Conservation (phyloP, 257 asterid genomes). For the Solanum gandarillasii region DNA sequence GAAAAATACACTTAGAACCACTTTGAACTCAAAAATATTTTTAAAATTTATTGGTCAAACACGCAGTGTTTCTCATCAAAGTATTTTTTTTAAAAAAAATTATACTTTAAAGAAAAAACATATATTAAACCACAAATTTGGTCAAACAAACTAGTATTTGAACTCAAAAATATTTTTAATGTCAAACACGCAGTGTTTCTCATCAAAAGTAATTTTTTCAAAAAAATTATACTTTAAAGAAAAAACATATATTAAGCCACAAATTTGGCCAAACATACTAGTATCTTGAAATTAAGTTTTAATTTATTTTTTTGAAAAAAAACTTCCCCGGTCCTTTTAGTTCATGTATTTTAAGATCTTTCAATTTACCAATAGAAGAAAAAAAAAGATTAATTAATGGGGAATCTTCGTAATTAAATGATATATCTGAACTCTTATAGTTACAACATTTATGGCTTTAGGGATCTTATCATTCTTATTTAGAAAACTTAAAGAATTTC, state of each 20-base stretch:
- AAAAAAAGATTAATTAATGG: not conserved
- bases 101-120: too few species aligned
- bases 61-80: too few species aligned
- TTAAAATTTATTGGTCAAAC: too few species aligned
- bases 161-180: too few species aligned
- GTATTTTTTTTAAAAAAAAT: too few species aligned
- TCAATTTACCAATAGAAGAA: not conserved
- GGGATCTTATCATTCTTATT: not conserved
- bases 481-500: not conserved
- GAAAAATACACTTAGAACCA: not conserved
- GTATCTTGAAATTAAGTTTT: not conserved
- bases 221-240: too few species aligned
- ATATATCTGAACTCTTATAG: not conserved
- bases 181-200: not conserved
- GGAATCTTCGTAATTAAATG: not conserved
- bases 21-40: too few species aligned
- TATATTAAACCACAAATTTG: too few species aligned
- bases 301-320: not conserved
- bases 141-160: too few species aligned
- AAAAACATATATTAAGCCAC: too few species aligned
- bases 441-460: not conserved
- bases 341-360: not conserved
- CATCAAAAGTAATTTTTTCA: not conserved
- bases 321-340: not conserved
- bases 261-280: not conserved